Base-by-base conservation (phyloP, 1,139 yeast genomes). In the Candida mesenterica region DNA sequence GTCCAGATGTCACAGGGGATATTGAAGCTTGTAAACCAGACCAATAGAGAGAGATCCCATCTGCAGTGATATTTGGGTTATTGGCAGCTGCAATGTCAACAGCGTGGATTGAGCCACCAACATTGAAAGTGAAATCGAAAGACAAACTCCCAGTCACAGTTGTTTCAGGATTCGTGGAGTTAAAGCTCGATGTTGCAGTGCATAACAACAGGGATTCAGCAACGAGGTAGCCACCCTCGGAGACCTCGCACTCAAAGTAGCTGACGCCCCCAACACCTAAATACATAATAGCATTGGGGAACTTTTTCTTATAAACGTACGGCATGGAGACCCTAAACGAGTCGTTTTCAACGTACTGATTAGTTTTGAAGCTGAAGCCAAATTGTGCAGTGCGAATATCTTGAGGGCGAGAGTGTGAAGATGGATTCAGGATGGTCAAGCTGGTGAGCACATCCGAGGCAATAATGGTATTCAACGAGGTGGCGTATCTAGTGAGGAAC, bases 111-210 rank as follows among this genome's bases (percentile, higher is more conserved):
- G 57, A 52, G 3, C 53, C 55, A 15, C 57, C 57, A 29, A 46
- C 55, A 34, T 49, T 49, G 30, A 52, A 50, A 4, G 48, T 44
- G 33, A 52, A 49, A 29, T 49, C 55, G 31, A 50, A 52, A 7
- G 41, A 26, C n/a, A 49, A 19, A 1, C 38, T 34, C 8, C 57
- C 56, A 8, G 35, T 26, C 9, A 41, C 44, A 22, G 26, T 24
- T 7, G 38, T 18, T 17, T 24, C 6, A 8, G 32, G 28, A 5
- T 15, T 13, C 13, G 24, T 15, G 4, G 18, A 14, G 5, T 27
- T 36, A 14, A 42, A 38, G 10, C 16, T 28, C 3, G 31, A 10
- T 5, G 41, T 33, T 15, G 46, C 43, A 19, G 38, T 33, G 34
- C 57, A 52, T 12, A 37, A 30, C 23, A 52, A 33, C 14, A 14